Evolutionary conservation across 306 rosid species (phyloP), one percentile per base, ranked within the genome.

Genomic region (Inga laurina): DNA sequence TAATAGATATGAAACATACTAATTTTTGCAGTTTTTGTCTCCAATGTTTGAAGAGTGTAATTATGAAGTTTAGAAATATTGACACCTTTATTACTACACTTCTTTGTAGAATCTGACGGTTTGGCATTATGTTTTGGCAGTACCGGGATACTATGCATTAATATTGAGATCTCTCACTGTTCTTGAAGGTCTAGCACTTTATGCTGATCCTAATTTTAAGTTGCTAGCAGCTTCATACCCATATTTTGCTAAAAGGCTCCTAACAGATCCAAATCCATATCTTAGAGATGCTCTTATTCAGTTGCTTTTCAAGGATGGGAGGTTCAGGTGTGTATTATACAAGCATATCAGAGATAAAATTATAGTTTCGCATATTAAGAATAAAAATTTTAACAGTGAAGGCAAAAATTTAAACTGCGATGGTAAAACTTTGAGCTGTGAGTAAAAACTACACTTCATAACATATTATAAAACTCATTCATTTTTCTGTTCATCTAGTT

Each of bases 171-270:
- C 99, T 52, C 98, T 95, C 77, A 93, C 98, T 34, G 97, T 95
- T 79, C 90, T 95, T 76, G 98, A 95, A 91, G 99, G 99, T 62
- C 86, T 95, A 79, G 98, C 99, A 22, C 93, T 95, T 76, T 86
- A 93, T 81, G 96, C 98, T 35, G 99, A 95, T 92, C 99, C 99
- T 21, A 90, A 95, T 89, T 95, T 93, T 87, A 95, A 93, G 97
- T 94, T 93, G 83, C 93, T 95, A 59, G 99, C 99, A 56, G 99
- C 99, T 71, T 95, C 99, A 30, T 95, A 95, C 84, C 99, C 99
- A 3, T 95, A 95, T 81, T 95, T 95, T 82, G 98, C 99, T 59
- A 95, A 95, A 87, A 90, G 99, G 90, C 99, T 95, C 56, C 88
- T 95, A 72, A 95, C 98, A 27, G 99, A 95, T 86, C 98, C 99